A percentile compares a stretch with the other conserved stretches of the same genome.
Evolutionary conservation across 805 yeast genomes (phyloP).

Genomic region (Candida morakotiae): DNA sequence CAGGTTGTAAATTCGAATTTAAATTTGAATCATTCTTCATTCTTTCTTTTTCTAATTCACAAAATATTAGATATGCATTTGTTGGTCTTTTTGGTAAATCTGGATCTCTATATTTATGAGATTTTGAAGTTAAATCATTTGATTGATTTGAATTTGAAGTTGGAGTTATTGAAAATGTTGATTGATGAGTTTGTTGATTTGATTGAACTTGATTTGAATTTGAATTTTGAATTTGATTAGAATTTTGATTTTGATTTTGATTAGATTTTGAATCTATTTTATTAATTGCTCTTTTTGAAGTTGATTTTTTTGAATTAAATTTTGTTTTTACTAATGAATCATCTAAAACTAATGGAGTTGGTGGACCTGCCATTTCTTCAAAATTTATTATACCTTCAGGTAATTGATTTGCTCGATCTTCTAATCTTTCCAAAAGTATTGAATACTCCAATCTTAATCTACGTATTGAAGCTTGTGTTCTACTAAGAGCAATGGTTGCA

Average conservation of each 20-base stretch:
- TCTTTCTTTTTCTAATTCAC: conserved; percentile 79
- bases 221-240: conserved; percentile 41
- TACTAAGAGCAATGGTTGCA: conserved; percentile 68
- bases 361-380: conserved; percentile 39
- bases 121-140: background rate
- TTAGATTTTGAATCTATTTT: conserved; percentile 30
- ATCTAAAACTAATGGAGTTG: conserved; percentile 33
- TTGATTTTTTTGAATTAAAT: conserved; percentile 17
- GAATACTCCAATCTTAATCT: conserved; percentile 81
- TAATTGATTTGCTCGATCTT: conserved; percentile 42
- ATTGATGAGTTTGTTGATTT: background rate
- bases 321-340: conserved; percentile 24
- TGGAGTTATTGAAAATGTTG: too few species aligned
- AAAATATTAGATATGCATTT: conserved; percentile 82
- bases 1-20: conserved; percentile 49
- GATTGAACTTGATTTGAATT: background rate
- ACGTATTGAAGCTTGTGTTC: conserved; percentile 72
- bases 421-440: conserved; percentile 74
- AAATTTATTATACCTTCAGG: conserved; percentile 21
- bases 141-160: too few species aligned
- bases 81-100: conserved; percentile 85
- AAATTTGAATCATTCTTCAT: conserved; percentile 43
- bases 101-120: conserved; percentile 62
- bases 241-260: too few species aligned
- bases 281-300: conserved; percentile 14